Conservation (phyloP, 148 eudicot species). For the Rhododendron molle region DNA sequence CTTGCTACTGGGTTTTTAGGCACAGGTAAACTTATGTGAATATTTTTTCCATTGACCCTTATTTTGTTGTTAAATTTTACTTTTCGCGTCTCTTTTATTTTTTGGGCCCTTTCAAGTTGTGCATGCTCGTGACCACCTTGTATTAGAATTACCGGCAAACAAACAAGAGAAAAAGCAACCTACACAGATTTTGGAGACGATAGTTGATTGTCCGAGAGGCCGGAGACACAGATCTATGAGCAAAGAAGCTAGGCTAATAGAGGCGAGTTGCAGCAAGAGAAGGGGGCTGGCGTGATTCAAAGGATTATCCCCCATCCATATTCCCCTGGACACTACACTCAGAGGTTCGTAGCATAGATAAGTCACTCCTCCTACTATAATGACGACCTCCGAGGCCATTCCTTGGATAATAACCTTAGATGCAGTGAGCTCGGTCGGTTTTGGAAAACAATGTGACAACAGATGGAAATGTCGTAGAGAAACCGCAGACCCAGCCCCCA, state of each 20-base stretch:
- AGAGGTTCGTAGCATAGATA: slow-evolving; percentile 21
- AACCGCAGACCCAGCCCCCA: no score
- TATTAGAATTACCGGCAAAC: neutral
- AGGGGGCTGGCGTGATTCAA: slow-evolving; percentile 36
- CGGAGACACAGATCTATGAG: slow-evolving; percentile 32
- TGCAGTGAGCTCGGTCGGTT: neutral
- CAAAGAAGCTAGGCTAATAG: slow-evolving; percentile 30
- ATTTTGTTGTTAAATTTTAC: neutral
- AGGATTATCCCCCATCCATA: slow-evolving; percentile 25
- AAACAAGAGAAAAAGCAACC: slow-evolving; percentile 10
- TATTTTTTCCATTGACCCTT: neutral
- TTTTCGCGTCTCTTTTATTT: neutral
- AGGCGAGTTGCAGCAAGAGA: slow-evolving; percentile 41
- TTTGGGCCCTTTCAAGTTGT: neutral
- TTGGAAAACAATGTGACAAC: neutral
- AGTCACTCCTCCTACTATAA: neutral
- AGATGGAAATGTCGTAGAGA: neutral
- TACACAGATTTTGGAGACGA: slow-evolving; percentile 60
- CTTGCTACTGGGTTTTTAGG: neutral
- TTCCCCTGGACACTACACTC: slow-evolving; percentile 14
- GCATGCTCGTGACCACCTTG: neutral
- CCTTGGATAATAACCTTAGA: neutral
- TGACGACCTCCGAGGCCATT: neutral
- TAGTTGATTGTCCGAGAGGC: slow-evolving; percentile 56
- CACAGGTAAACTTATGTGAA: neutral